These are phyloP conservation scores for Neonectria punicea DNA, from an alignment of 2,329 filamentous ascomycete species.

Conservation along the genomic window DNA sequence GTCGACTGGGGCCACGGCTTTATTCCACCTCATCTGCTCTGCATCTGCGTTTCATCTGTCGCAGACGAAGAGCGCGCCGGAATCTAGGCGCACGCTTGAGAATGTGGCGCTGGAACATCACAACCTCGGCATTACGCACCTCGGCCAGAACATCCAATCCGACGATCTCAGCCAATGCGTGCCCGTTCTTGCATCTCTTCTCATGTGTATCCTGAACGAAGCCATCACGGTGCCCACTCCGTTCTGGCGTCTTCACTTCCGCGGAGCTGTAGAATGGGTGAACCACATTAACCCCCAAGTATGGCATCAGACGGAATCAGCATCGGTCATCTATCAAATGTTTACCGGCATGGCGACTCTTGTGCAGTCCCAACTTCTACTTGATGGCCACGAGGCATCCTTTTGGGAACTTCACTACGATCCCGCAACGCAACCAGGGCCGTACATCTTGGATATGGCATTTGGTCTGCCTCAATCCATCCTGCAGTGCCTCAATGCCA, in stretches of 20 bases:
- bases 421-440: constrained; percentile 34
- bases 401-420: constrained; percentile 37
- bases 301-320: constrained; percentile 36
- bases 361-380: constrained; percentile 35
- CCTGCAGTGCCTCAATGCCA: constrained; percentile 34
- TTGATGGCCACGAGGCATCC: constrained; percentile 28
- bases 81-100: constrained; percentile 28
- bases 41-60: constrained; percentile 38
- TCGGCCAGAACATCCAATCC: constrained; percentile 39
- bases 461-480: constrained; percentile 38
- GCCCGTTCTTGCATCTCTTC: constrained; percentile 32
- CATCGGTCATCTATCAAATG: constrained; percentile 39
- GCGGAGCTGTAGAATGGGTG: constrained; percentile 40
- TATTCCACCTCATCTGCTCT: constrained; percentile 41
- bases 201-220: constrained; percentile 41
- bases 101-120: constrained; percentile 40
- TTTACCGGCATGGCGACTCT: constrained; percentile 39
- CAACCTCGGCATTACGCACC: constrained; percentile 39
- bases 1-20: constrained; percentile 33
- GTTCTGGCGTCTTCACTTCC: constrained; percentile 39
- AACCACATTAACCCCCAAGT: constrained; percentile 41
- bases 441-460: constrained; percentile 29
- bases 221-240: constrained; percentile 37
- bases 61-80: constrained; percentile 24
- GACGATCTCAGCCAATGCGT: constrained; percentile 37